These are phyloP conservation scores for Talaromyces pinophilus DNA, from an alignment of 2,329 filamentous ascomycete species.

Conservation along the genomic window DNA sequence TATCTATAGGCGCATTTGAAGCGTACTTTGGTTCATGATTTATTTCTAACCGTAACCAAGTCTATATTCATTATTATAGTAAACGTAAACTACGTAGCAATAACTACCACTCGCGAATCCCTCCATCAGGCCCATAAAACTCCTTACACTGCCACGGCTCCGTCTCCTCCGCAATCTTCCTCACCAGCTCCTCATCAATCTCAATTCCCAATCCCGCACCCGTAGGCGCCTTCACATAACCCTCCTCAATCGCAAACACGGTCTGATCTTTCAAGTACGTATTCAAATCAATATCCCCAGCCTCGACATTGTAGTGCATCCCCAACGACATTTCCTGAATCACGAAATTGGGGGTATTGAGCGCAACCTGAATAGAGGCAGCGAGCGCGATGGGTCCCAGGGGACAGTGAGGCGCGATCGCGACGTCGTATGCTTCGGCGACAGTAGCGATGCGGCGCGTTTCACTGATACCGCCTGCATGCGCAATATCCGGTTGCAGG, in stretches of 20 bases:
- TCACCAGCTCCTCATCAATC: conserved; percentile 68
- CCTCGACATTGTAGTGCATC: conserved; percentile 72
- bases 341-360: conserved; percentile 63
- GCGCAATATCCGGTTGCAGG: conserved; percentile 71
- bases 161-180: conserved; percentile 59
- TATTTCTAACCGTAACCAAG: background rate
- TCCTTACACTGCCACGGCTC: conserved; percentile 66
- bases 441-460: conserved; percentile 68
- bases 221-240: conserved; percentile 62
- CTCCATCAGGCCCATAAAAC: conserved; percentile 67
- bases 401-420: conserved; percentile 72
- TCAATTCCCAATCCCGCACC: conserved; percentile 70
- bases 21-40: background rate
- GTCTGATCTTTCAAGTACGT: conserved; percentile 66
- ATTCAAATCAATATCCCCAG: conserved; percentile 63
- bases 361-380: conserved; percentile 68
- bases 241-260: conserved; percentile 67
- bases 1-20: background rate
- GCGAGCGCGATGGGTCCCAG: conserved; percentile 72
- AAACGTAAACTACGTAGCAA: background rate
- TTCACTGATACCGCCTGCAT: conserved; percentile 73
- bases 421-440: conserved; percentile 72
- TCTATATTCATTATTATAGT: background rate
- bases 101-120: conserved; percentile 66
- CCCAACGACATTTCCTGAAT: conserved; percentile 79